These are phyloP conservation scores for Coemansia sp. DNA, from an alignment of 192 early-diverging fungal species.

Conservation along the genomic window DNA sequence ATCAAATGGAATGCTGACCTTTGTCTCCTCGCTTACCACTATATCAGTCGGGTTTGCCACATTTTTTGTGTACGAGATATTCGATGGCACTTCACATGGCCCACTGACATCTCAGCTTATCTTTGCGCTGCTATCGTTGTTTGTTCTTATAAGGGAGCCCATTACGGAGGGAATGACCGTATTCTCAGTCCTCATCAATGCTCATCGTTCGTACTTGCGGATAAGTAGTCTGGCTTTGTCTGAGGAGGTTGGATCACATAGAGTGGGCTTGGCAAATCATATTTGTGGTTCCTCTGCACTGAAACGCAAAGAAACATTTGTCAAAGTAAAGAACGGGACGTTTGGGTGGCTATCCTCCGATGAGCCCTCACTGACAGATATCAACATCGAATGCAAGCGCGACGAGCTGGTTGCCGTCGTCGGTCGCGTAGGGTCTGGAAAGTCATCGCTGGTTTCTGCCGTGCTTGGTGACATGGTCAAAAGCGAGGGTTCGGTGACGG, in stretches of 20 bases:
- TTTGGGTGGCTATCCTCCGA: slow-evolving; percentile 58
- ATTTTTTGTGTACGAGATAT: slow-evolving; percentile 74
- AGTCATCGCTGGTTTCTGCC: slow-evolving; percentile 63
- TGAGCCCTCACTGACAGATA: slow-evolving; percentile 30
- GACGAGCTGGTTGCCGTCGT: slow-evolving; percentile 60
- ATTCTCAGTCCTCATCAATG: slow-evolving; percentile 71
- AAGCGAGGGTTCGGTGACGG: slow-evolving; percentile 22
- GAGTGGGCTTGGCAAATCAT: slow-evolving; percentile 50
- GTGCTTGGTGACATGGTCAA: slow-evolving; percentile 61
- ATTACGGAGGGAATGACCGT: slow-evolving; percentile 81
- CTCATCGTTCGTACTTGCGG: slow-evolving; percentile 78
- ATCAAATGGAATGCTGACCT: slow-evolving; percentile 66
- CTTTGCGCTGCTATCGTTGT: slow-evolving; percentile 88
- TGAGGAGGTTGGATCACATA: slow-evolving; percentile 75
- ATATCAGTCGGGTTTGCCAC: slow-evolving; percentile 81
- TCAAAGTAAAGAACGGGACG: slow-evolving; percentile 19
- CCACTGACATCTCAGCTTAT: slow-evolving; percentile 68
- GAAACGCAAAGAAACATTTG: slow-evolving; percentile 17
- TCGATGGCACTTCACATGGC: slow-evolving; percentile 54
- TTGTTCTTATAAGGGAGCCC: slow-evolving; percentile 90
- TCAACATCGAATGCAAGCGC: slow-evolving; percentile 40
- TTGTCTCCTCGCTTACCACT: slow-evolving; percentile 81
- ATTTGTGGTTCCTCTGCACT: slow-evolving; percentile 11
- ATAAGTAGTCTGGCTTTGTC: slow-evolving; percentile 73
- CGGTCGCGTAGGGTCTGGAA: slow-evolving; percentile 65